A percentile compares a stretch with the other conserved stretches of the same genome.
phyloP scores from a whole-genome alignment of 108 stramenopile species.

The Stephanodiscus minutulus region DNA sequence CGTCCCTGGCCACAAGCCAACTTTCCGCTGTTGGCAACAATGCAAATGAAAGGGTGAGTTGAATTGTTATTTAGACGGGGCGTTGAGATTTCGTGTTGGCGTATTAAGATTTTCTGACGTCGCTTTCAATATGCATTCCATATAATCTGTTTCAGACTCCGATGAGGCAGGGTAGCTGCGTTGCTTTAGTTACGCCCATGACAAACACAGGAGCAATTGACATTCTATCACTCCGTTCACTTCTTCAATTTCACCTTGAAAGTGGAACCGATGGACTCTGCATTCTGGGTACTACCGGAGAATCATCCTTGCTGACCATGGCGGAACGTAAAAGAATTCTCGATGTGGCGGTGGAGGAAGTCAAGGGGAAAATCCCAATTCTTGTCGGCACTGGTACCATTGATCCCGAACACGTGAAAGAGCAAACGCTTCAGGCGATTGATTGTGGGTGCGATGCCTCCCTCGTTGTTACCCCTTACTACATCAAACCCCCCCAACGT shows the following conservation, averaged over 20 bases:
- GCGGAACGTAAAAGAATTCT: constrained; percentile 64
- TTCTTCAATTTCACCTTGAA: constrained; percentile 70
- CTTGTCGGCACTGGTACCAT: constrained; percentile 72
- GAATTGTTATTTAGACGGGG: not conserved
- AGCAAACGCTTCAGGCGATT: constrained; percentile 63
- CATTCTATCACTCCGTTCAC: constrained; percentile 43
- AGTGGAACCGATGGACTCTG: constrained; percentile 75
- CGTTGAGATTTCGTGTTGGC: not conserved
- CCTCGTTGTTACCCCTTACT: constrained; percentile 85
- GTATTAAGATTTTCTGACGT: not conserved
- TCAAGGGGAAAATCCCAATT: constrained; percentile 64
- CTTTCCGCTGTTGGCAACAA: constrained; percentile 32
- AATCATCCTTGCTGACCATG: constrained; percentile 60
- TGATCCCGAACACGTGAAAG: constrained; percentile 53
- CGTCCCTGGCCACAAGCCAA: not conserved
- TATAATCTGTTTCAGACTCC: constrained; percentile 25
- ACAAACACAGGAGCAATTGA: constrained; percentile 59
- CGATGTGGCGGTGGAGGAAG: constrained; percentile 58
- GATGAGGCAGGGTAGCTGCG: constrained; percentile 59
- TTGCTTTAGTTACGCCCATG: constrained; percentile 78
- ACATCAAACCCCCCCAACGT: constrained; percentile 80
- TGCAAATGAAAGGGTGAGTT: constrained; percentile 38
- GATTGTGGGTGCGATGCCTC: constrained; percentile 72
- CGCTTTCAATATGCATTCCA: not conserved
- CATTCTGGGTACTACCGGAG: constrained; percentile 78